Evolutionary conservation across 257 asterid genomes (phyloP).

Genomic region (Solanum tarijense): DNA sequence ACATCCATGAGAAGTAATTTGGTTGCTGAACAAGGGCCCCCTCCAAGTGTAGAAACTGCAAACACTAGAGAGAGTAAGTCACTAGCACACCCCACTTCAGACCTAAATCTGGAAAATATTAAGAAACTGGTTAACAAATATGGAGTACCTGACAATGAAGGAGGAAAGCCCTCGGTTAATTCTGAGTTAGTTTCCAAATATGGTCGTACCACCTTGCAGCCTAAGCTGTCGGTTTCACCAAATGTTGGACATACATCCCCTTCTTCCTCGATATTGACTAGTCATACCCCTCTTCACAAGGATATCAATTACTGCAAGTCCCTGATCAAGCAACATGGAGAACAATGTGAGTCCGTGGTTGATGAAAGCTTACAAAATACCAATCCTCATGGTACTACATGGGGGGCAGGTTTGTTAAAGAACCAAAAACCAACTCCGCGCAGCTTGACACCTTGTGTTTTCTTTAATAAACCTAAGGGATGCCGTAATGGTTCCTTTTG

Average conservation of each 20-base stretch:
- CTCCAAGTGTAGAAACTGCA: neutral
- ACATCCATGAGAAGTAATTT: neutral
- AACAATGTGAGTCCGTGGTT: neutral
- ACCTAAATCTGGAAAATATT: neutral
- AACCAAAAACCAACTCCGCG: neutral
- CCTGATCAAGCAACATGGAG: slow-evolving; percentile 25
- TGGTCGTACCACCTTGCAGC: neutral
- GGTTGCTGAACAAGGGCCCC: slow-evolving; percentile 13
- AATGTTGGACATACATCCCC: neutral
- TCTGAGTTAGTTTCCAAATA: neutral
- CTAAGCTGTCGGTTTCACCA: neutral
- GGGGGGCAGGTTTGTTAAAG: slow-evolving; percentile 5
- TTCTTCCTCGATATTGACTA: neutral
- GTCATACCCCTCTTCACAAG: neutral
- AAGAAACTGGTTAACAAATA: neutral
- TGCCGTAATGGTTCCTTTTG: slow-evolving; percentile 28
- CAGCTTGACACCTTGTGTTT: slow-evolving; percentile 13
- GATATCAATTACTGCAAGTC: slow-evolving; percentile 14
- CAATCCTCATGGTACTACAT: slow-evolving; percentile 4
- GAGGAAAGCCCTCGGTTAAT: neutral
- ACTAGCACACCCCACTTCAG: neutral
- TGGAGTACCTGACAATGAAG: neutral
- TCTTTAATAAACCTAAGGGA: slow-evolving; percentile 9
- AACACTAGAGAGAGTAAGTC: neutral
- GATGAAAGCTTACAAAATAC: neutral